A percentile compares a stretch with the other conserved stretches of the same genome.
phyloP scores from a whole-genome alignment of 176 grass and related monocot species.

The Triticum dicoccoides region DNA sequence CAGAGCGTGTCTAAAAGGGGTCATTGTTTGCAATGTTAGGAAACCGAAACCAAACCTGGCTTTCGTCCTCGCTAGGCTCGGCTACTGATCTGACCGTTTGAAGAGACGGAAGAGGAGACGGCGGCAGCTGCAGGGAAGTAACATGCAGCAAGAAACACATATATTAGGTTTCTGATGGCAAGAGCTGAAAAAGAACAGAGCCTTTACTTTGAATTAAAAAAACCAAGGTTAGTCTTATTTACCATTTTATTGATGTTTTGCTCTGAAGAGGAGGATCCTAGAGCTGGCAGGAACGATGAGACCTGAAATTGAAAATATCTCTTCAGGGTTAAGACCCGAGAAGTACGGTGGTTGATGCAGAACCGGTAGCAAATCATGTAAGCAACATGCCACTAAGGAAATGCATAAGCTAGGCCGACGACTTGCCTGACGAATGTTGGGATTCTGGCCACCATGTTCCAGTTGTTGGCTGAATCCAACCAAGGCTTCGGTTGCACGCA shows the following conservation, averaged over 20 bases:
- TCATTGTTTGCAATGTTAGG: not conserved
- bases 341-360: not conserved
- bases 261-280: not conserved
- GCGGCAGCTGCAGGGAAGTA: not conserved
- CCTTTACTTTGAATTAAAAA: not conserved
- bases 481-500: conserved; percentile 49
- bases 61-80: not conserved
- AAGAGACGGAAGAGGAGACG: not conserved
- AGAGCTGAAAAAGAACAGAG: not conserved
- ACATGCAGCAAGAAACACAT: not conserved
- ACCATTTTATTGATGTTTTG: not conserved
- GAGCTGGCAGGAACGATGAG: not conserved
- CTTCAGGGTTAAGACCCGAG: not conserved
- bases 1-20: not conserved
- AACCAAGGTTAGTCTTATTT: not conserved
- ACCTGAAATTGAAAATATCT: conserved; percentile 21
- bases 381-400: not conserved
- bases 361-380: not conserved
- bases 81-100: not conserved
- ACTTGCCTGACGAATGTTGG: conserved; percentile 42
- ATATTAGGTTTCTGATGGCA: not conserved
- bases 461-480: conserved; percentile 47
- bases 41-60: conserved; percentile 3
- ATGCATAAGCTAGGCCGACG: not conserved
- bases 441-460: conserved; percentile 31